Conservation (phyloP, 140 eudicot species). For the Stevia rebaudiana region DNA sequence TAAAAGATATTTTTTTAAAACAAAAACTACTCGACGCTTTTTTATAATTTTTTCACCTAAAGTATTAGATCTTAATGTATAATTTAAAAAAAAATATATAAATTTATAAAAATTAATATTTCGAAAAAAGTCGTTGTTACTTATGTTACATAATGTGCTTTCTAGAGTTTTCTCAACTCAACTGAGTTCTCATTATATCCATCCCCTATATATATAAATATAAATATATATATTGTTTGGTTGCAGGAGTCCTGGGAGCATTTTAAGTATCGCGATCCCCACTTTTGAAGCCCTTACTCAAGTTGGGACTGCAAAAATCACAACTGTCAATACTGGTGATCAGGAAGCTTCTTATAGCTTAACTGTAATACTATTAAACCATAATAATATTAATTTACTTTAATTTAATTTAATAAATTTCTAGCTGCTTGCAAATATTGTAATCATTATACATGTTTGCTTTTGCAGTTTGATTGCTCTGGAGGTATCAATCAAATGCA, state of each 20-base stretch:
- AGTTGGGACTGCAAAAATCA: constrained; percentile 63
- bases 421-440: background rate
- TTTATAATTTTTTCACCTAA: too few relatives aligned
- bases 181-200: too few relatives aligned
- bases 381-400: background rate
- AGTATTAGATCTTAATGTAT: too few relatives aligned
- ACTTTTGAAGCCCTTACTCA: constrained; percentile 87
- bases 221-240: background rate
- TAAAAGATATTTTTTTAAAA: too few relatives aligned
- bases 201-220: too few relatives aligned
- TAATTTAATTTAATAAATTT: background rate
- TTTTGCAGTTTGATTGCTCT: constrained; percentile 90
- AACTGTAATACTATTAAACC: constrained; percentile 41
- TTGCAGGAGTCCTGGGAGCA: constrained; percentile 80
- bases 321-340: constrained; percentile 67
- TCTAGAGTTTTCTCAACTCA: too few relatives aligned
- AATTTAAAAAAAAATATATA: too few relatives aligned
- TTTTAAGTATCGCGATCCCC: constrained; percentile 59
- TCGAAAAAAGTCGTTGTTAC: too few relatives aligned
- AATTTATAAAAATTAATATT: too few relatives aligned
- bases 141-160: too few relatives aligned
- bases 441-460: background rate
- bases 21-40: too few relatives aligned
- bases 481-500: constrained; percentile 77
- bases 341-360: constrained; percentile 94